phyloP scores from a whole-genome alignment of 108 stramenopile species.

The Cyclotella distinguenda region DNA sequence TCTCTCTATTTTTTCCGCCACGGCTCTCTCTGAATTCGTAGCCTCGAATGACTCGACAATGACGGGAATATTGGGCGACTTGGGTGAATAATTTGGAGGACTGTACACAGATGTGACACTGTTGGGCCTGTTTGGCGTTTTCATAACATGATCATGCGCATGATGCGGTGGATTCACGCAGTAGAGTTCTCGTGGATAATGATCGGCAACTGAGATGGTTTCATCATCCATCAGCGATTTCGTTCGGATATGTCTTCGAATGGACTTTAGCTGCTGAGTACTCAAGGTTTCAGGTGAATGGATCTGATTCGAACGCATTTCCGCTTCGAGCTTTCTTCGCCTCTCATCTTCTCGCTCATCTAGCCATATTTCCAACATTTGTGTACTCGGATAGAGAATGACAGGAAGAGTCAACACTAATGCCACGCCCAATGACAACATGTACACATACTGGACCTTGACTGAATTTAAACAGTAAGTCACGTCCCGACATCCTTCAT shows the following conservation, averaged over 20 bases:
- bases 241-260: slow-evolving; percentile 5
- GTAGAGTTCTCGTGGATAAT: no score
- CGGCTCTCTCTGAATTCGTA: background rate
- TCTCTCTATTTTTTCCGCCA: background rate
- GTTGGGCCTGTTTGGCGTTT: no score
- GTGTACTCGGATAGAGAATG: slow-evolving; percentile 50
- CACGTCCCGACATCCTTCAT: slow-evolving; percentile 42
- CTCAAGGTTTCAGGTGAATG: background rate
- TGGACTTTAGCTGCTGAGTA: slow-evolving; percentile 4
- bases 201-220: background rate
- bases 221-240: slow-evolving; percentile 24
- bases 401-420: slow-evolving; percentile 49
- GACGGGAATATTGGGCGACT: no score
- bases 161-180: no score
- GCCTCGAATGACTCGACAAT: background rate
- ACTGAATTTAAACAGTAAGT: slow-evolving; percentile 43
- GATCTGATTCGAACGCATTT: background rate
- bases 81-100: no score
- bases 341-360: slow-evolving; percentile 44
- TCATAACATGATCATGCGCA: no score
- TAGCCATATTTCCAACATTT: slow-evolving; percentile 49
- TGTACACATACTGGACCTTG: slow-evolving; percentile 35
- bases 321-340: slow-evolving; percentile 20
- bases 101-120: no score
- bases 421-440: slow-evolving; percentile 45